Base-by-base conservation (phyloP, 2,329 filamentous ascomycete species). In the Simplicillium aogashimaense region DNA sequence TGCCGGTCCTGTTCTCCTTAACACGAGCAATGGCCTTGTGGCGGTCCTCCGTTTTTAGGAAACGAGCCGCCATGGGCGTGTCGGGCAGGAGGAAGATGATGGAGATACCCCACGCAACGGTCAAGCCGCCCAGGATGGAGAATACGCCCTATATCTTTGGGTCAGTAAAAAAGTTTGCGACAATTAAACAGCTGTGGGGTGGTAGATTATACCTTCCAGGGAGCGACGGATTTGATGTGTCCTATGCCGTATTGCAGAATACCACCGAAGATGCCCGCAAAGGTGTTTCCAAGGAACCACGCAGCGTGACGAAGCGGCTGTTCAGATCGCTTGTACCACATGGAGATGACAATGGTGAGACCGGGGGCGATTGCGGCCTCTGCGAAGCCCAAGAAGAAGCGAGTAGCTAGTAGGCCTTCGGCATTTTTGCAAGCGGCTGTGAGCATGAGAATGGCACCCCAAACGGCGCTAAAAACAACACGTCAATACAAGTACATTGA, bases 21-120 rank as follows among this genome's bases (percentile, higher is more conserved):
- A 62, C 51, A 1, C 60, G 52, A 32, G 12, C 30, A 15, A 20
- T 52, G 4, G 57, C 57, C 17, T 56, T 52, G n/a, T 42, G 42
- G 2, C 52, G 51, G 32, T 61, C 58, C 14, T 47, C 38, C 7
- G 38, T 36, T 20, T 62, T 78, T 30, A 88, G 51, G 40, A 69
- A 70, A 20, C 64, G 58, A 2, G 66, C 66, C 1, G 67, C 67
- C 0, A 64, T 52, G 34, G 34, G 34, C 6, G 15, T 34, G 15
- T 20, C 30, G 16, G 29, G 29, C 25, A 39, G 15, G 20, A 31
- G 25, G 16, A 32, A 32, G 16, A 16, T 43, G 20, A 35, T n/a
- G 3, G 13, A 32, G n/a, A 36, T 20, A 12, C 32, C 35, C 32
- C 32, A 40, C 6, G 38, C 33, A 14, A 31, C 15, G 7, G 38